Conservation (phyloP, 331 rosid species). For the Acacia concinna region DNA sequence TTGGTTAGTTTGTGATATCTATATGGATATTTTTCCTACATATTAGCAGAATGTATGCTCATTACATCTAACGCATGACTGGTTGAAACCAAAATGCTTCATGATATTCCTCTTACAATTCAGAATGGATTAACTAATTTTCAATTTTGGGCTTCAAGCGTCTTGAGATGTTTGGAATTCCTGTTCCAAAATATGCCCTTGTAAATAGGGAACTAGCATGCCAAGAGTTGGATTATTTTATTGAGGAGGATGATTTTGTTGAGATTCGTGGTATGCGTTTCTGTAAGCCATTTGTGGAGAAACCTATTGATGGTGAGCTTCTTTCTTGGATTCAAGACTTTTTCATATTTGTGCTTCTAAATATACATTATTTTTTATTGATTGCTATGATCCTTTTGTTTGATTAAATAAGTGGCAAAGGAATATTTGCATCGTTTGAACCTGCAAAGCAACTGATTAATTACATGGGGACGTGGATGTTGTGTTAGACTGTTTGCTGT, state of each 20-base stretch:
- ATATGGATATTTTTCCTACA: background rate
- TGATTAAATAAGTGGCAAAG: conserved; percentile 3
- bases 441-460: conserved; percentile 1
- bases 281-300: conserved; percentile 98
- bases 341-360: background rate
- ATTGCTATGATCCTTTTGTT: background rate
- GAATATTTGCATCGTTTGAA: background rate
- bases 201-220: conserved; percentile 76
- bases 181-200: conserved; percentile 95
- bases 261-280: conserved; percentile 88
- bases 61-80: conserved; percentile 1
- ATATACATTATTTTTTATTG: background rate
- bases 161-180: conserved; percentile 79
- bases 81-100: conserved; percentile 2
- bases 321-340: conserved; percentile 23
- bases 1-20: conserved; percentile 19
- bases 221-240: conserved; percentile 78
- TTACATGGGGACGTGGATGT: background rate
- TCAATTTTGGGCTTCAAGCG: conserved; percentile 59
- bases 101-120: conserved; percentile 21
- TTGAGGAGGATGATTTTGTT: conserved; percentile 96
- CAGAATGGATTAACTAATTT: conserved; percentile 27
- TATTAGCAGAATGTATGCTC: conserved; percentile 7
- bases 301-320: conserved; percentile 92
- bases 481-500: background rate